A percentile compares a stretch with the other conserved stretches of the same genome.
Evolutionary conservation across 495 filamentous ascomycete species (phyloP).

Genomic region (Glutinoglossum americanum): DNA sequence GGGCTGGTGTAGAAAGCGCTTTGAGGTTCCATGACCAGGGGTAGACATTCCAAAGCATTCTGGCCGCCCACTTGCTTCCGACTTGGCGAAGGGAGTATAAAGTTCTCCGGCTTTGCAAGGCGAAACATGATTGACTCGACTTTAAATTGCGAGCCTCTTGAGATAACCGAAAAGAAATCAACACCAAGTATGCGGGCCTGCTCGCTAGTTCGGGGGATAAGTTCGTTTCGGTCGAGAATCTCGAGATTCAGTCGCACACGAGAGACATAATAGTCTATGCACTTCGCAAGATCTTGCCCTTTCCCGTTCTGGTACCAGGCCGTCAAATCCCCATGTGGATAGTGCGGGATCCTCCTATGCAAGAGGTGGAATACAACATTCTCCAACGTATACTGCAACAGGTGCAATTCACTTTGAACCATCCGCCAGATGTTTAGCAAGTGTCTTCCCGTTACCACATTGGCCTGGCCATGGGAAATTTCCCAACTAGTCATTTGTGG

Average conservation of each 20-base stretch:
- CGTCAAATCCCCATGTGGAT: constrained; percentile 55
- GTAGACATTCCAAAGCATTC: constrained; percentile 86
- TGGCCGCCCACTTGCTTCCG: constrained; percentile 81
- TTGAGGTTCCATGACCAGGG: constrained; percentile 93
- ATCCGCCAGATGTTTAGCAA: constrained; percentile 96
- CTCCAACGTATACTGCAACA: constrained; percentile 90
- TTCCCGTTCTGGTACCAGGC: constrained; percentile 52
- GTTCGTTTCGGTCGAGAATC: constrained; percentile 76
- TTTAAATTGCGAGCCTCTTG: constrained; percentile 88
- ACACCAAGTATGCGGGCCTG: constrained; percentile 84
- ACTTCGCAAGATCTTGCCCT: constrained; percentile 45
- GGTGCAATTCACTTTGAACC: constrained; percentile 73
- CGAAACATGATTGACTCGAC: constrained; percentile 97
- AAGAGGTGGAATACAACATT: constrained; percentile 88
- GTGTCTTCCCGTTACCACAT: constrained; percentile 75
- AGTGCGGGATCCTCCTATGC: constrained; percentile 81
- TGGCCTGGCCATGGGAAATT: constrained; percentile 71
- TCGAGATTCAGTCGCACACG: constrained; percentile 70
- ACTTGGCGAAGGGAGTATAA: constrained; percentile 72
- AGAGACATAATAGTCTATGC: constrained; percentile 56
- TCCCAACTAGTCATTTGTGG: constrained; percentile 76
- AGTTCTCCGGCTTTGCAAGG: constrained; percentile 93
- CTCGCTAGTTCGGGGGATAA: constrained; percentile 78
- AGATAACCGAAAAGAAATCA: constrained; percentile 90
- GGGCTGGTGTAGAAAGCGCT: constrained; percentile 87